Evolutionary conservation across 345 rosid genomes (phyloP), one percentile per base, ranked within the genome.

Genomic region (Trapa bicornis): DNA sequence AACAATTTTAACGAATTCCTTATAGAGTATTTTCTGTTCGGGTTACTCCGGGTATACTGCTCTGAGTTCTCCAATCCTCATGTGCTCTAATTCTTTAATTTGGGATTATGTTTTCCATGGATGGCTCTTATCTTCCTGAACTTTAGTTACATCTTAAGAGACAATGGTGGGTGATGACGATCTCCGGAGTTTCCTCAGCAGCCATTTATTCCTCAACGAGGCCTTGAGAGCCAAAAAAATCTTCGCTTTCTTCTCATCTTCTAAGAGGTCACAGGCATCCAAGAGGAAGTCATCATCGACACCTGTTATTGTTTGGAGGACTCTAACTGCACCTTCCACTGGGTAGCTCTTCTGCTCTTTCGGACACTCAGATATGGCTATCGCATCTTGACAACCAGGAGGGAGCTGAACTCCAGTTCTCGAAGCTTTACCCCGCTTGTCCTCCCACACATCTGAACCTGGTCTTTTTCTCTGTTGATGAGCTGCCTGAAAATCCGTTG

Each of bases 231-330:
- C 96, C 82, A 92, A 68, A 68, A 89, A 89, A 2, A 83, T 86
- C 80, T 85, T 92, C 14, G 92, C 90, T 79, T 86, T 92, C 47
- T 71, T 87, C 67, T 89, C 90, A 22, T 91, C 94, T 85, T 89
- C 94, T 67, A 89, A 65, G 39, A 89, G 86, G 78, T 91, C 94
- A 74, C 90, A 87, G 52, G 89, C 97, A 80, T 89, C 96, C 66
- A 87, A 67, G 78, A 86, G 60, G 48, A 91, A 82, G 38, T 89
- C 89, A 47, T 87, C 96, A 37, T 87, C 96, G 53, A 87, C 80
- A 74, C 82, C 85, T 0, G 92, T 83, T 64, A 89, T 73, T 14
- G 84, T 88, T 76, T 89, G 94, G 35, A 89, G 85, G 37, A 86
- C 89, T 71, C 75, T 75, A 29, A 89, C 77, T 32, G 86, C 83